These are phyloP conservation scores for Ceratocystis ficicola DNA, from an alignment of 2,329 filamentous ascomycete species.

Conservation along the genomic window DNA sequence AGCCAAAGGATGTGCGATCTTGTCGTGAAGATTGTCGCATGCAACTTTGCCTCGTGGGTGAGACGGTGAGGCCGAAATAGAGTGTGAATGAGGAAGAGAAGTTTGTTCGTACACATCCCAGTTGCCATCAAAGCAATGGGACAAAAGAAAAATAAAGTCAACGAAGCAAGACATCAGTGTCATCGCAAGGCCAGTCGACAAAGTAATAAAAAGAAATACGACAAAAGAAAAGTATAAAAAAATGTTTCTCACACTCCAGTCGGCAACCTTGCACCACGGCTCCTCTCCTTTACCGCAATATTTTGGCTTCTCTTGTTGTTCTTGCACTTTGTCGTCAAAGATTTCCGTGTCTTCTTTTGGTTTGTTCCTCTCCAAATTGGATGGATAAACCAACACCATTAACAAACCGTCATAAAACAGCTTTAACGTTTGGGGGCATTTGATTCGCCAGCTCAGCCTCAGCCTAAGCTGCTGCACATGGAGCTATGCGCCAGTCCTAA, in stretches of 20 bases:
- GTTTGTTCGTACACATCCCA: slow-evolving; percentile 5
- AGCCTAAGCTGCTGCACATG: neutral
- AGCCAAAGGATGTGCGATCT: neutral
- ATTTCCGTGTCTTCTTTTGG: neutral
- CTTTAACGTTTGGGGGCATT: neutral
- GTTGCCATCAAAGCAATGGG: neutral
- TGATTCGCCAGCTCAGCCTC: slow-evolving; percentile 9
- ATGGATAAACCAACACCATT: slow-evolving; percentile 4
- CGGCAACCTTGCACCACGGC: too few species aligned
- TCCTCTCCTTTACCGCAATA: neutral
- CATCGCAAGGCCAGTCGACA: neutral
- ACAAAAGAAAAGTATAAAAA: slow-evolving; percentile 5
- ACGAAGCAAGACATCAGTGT: neutral
- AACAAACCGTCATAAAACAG: neutral
- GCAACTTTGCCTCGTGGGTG: neutral
- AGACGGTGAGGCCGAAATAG: neutral
- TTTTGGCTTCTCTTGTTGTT: neutral
- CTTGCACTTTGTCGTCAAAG: slow-evolving; percentile 1
- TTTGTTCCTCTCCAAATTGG: neutral
- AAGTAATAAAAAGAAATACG: slow-evolving; percentile 2
- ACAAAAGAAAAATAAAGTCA: neutral
- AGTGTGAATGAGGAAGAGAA: neutral
- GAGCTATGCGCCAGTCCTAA: neutral
- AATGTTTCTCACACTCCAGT: slow-evolving; percentile 1
- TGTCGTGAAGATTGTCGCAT: neutral